phyloP scores from a whole-genome alignment of 23 red algal genomes.

The Agarophyton chilense region DNA sequence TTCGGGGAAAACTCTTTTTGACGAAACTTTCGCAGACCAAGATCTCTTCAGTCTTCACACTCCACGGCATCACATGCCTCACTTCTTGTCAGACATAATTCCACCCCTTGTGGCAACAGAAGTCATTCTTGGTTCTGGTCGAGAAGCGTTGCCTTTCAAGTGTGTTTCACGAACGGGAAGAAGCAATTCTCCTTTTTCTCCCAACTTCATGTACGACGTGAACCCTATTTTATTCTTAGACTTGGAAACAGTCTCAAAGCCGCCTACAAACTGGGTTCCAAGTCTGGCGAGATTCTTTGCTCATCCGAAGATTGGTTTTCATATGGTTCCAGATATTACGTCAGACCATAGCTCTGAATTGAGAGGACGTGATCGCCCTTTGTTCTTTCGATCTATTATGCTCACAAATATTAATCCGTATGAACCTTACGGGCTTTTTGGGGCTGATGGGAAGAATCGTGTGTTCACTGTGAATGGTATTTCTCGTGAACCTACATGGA shows the following conservation, averaged over 20 bases:
- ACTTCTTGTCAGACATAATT: constrained; percentile 77
- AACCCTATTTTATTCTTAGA: constrained; percentile 45
- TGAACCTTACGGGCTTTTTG: constrained; percentile 63
- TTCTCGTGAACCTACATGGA: constrained; percentile 38
- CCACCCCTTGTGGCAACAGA: constrained; percentile 51
- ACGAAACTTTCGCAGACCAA: constrained; percentile 21
- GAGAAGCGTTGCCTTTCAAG: constrained; percentile 22
- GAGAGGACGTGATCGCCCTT: background rate
- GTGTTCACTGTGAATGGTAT: constrained; percentile 61
- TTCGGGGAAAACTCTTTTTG: background rate
- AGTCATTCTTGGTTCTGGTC: constrained; percentile 54
- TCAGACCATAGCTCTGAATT: background rate
- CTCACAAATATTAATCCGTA: constrained; percentile 47
- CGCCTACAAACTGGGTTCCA: constrained; percentile 49
- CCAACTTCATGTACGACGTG: constrained; percentile 3
- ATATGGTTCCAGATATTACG: background rate
- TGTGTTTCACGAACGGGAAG: background rate
- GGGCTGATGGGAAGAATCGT: constrained; percentile 39
- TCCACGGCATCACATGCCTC: constrained; percentile 81
- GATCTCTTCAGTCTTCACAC: constrained; percentile 53
- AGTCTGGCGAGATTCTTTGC: constrained; percentile 49
- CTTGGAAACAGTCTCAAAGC: constrained; percentile 12
- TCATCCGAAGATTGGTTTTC: constrained; percentile 42
- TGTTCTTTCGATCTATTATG: constrained; percentile 53
- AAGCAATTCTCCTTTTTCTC: background rate